These are phyloP conservation scores for Ligustrum vulgare DNA, from an alignment of 257 asterid species.

Conservation along the genomic window DNA sequence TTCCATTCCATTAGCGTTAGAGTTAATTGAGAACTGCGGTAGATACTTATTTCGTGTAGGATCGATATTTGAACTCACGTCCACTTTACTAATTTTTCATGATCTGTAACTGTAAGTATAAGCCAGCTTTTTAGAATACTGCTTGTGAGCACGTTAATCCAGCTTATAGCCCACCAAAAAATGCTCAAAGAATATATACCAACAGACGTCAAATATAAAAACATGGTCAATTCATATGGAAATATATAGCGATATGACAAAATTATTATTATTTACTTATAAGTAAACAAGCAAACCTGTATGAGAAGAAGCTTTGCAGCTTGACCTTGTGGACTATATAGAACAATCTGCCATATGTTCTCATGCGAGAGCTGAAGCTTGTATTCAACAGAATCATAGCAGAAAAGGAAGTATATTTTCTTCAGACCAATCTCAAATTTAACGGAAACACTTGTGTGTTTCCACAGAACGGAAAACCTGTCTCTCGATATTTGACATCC, in stretches of 20 bases:
- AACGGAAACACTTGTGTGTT: slow-evolving; percentile 29
- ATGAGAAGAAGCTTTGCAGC: slow-evolving; percentile 45
- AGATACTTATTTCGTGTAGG: too few species aligned
- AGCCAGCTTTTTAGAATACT: too few species aligned
- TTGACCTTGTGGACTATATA: slow-evolving; percentile 34
- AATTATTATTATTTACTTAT: background rate
- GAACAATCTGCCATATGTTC: slow-evolving; percentile 71
- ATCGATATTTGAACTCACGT: too few species aligned
- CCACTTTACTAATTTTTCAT: too few species aligned
- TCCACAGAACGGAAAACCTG: slow-evolving; percentile 56
- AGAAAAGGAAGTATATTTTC: slow-evolving; percentile 46
- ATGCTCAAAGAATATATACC: background rate
- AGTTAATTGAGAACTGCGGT: background rate
- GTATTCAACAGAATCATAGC: slow-evolving; percentile 33
- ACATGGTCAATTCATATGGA: background rate
- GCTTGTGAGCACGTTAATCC: background rate
- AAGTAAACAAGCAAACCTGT: slow-evolving; percentile 51
- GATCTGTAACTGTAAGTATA: too few species aligned
- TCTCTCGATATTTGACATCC: slow-evolving; percentile 63
- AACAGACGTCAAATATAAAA: background rate
- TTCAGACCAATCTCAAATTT: slow-evolving; percentile 58
- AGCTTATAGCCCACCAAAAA: background rate
- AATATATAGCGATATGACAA: background rate
- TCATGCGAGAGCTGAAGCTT: slow-evolving; percentile 74
- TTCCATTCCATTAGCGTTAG: too few species aligned